Base-by-base conservation (phyloP, 2,329 filamentous ascomycete genomes). In the Paramyrothecium sp. region DNA sequence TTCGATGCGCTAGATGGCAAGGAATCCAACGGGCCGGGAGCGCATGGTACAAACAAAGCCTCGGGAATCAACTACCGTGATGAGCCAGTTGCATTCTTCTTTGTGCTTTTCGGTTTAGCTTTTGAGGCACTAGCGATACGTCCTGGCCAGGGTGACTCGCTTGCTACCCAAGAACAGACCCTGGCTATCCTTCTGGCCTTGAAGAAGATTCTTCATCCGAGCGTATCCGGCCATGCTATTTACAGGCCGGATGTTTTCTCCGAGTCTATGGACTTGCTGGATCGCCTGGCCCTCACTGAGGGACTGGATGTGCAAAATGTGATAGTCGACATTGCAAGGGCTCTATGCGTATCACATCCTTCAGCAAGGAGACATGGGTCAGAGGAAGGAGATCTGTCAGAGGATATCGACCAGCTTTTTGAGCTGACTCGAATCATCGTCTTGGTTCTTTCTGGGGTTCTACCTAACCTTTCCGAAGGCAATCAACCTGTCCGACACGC, bases 71-170 rank as follows among this genome's bases (percentile, higher is more conserved):
- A 98, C 73, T 99, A 99, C 71, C 90, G 95, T 51, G 94, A 98
- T 68, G 95, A 99, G 71, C 95, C 95, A 0, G 92, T 98, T 2
- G 95, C 95, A 1, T 99, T 99, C 81, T 99, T 99, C 79, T 99
- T 99, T 67, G 94, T 99, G 16, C 83, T 99, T 0, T 99, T 98
- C 66, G 95, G 95, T 12, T 88, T 99, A 57, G 92, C 94, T 0
- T 98, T 99, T 65, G 96, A 99, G 74, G 94, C 96, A 19, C 83
- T 99, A 21, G 94, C 94, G 8, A 92, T 91, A 7, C 87, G 92
- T 51, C 88, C 90, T 5, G 72, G 73, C 2, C 73, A 75, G 53
- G 69, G 62, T 54, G 73, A 76, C 54, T 76, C 74, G 3, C 81
- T 92, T 30, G 88, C 87, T 3, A 87, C 86, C 0, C 88, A 89